Evolutionary conservation across 305 asterid genomes (phyloP), one percentile per base, ranked within the genome.

Genomic region (Euphrasia arctica): DNA sequence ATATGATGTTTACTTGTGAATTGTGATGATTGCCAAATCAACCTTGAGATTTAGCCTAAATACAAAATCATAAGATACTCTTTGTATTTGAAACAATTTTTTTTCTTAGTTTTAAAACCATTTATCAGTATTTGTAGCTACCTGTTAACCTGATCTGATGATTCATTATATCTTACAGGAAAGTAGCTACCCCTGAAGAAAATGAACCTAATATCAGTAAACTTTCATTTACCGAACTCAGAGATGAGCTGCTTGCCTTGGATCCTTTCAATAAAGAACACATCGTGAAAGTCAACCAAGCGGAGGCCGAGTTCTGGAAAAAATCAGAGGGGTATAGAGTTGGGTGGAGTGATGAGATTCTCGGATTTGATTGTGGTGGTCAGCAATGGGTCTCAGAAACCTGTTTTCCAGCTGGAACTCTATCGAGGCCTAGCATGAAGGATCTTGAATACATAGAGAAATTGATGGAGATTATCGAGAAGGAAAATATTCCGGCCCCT

Each of bases 331-430:
- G 99, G 39, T 93, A 86, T 65, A 78, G 99, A 74, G 86, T 88
- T n/a, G 99, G 99, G 51, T 90, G 96, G 96, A 93, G 96, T 52
- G 97, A 93, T 50, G 99, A 93, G 78, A 93, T 93, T 73, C 77
- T 93, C 73, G 99, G 99, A 58, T 93, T 90, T 42, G 97, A 93
- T 75, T 93, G 99, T 57, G 99, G 99, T 64, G 99, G 99, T 62
- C 99, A 93, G 73, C 99, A 93, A 55, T 93, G 99, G 99, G 99
- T 93, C 64, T 90, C 99, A 2, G 99, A 93, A 66, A 84, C 81
- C 10, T 93, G 99, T 77, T 93, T 93, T 61, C 96, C 97, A 0
- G 95, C 88, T 52, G 99, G 99, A 76, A 88, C 93, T 57, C 77
- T 90, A 4, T 85, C 95, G 11, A 88, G 88, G 64, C 97, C 93